phyloP scores from a whole-genome alignment of 1,139 yeast species.

The Suhomyces terraborum region DNA sequence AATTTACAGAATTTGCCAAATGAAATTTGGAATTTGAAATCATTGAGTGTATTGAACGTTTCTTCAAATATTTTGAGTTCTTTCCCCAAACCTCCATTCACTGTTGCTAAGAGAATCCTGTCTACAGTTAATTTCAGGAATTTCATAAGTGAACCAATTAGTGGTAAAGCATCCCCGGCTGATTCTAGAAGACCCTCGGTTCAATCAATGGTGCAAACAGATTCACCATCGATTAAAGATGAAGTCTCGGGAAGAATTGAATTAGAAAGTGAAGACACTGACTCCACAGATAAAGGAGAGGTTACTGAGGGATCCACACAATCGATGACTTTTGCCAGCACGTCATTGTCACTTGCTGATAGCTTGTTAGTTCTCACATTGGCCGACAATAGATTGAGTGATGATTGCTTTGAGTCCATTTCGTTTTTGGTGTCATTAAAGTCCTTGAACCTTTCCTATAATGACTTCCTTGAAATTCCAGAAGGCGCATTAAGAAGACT shows the following conservation, averaged over 20 bases:
- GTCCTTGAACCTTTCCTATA: slow-evolving; percentile 76
- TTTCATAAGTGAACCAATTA: slow-evolving; percentile 12
- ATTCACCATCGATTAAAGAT: slow-evolving; percentile 1
- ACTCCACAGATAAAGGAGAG: slow-evolving; percentile 5
- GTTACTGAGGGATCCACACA: slow-evolving; percentile 9
- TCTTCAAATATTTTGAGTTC: slow-evolving; percentile 75
- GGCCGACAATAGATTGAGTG: slow-evolving; percentile 83
- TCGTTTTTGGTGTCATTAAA: slow-evolving; percentile 61
- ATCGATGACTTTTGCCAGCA: slow-evolving; percentile 14
- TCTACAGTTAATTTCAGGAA: slow-evolving; percentile 31
- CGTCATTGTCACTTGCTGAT: slow-evolving; percentile 44
- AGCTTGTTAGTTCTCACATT: slow-evolving; percentile 61
- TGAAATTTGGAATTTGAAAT: slow-evolving; percentile 65
- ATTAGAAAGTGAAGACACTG: slow-evolving; percentile 7
- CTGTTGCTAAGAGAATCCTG: slow-evolving; percentile 39
- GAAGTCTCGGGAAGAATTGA: slow-evolving; percentile 6
- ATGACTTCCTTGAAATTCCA: slow-evolving; percentile 81
- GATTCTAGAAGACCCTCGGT: slow-evolving; percentile 17
- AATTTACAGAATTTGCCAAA: slow-evolving; percentile 73
- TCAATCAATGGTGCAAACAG: slow-evolving; percentile 12
- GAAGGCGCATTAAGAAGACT: slow-evolving; percentile 65
- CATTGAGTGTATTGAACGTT: slow-evolving; percentile 64
- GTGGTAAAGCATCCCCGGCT: slow-evolving; percentile 9
- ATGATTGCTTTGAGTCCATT: slow-evolving; percentile 72
- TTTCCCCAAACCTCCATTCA: slow-evolving; percentile 60